These are phyloP conservation scores for Saksenaea oblongispora DNA, from an alignment of 371 early-diverging fungal species.

Conservation along the genomic window DNA sequence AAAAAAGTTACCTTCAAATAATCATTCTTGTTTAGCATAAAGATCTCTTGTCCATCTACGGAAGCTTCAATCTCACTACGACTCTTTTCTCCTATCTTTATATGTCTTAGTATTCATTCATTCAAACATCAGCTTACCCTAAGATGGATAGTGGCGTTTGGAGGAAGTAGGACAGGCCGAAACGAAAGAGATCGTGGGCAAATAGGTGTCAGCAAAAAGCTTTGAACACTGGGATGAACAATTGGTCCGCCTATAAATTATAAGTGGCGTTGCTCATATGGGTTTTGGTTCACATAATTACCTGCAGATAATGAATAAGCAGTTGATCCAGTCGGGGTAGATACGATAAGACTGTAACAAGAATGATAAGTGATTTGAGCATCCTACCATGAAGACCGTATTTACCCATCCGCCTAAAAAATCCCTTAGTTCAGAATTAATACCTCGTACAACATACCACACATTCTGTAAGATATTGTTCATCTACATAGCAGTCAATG, in stretches of 20 bases:
- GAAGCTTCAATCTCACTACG: conserved; percentile 69
- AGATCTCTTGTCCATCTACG: conserved; percentile 74
- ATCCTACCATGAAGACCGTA: neutral
- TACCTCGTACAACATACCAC: conserved; percentile 62
- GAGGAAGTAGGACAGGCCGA: conserved; percentile 88
- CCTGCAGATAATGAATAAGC: conserved; percentile 93
- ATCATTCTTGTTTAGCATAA: conserved; percentile 67
- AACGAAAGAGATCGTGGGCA: conserved; percentile 95
- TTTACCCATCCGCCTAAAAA: conserved; percentile 60
- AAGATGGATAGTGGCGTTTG: conserved; percentile 64
- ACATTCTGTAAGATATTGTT: conserved; percentile 80
- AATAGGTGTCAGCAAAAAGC: conserved; percentile 90
- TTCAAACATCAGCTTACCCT: conserved; percentile 42
- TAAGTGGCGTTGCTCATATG: neutral
- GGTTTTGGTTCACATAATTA: neutral
- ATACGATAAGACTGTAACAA: conserved; percentile 68
- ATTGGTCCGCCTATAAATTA: conserved; percentile 76
- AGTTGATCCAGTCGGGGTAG: conserved; percentile 95
- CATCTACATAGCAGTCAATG: conserved; percentile 79
- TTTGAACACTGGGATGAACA: conserved; percentile 91
- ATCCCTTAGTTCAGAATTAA: neutral
- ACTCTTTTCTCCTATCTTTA: conserved; percentile 64
- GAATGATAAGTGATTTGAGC: neutral
- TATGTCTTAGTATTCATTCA: neutral
- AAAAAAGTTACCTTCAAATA: conserved; percentile 56